Base-by-base conservation (phyloP, 768 basidiomycete genomes). In the Lentinula edodes region DNA sequence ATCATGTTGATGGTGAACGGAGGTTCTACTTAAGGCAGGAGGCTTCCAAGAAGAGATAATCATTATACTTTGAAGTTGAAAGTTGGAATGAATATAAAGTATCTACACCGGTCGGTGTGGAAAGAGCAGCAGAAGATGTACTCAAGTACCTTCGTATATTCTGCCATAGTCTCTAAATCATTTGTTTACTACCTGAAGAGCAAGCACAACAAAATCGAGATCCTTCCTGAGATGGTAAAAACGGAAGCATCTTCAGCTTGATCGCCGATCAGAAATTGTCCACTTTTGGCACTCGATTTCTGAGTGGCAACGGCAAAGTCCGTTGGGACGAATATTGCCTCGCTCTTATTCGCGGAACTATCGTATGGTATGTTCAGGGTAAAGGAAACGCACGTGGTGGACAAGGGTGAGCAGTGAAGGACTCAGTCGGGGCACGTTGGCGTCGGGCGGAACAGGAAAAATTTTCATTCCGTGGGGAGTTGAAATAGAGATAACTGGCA, bases 231-330 rank as follows among this genome's bases (percentile, higher is more conserved):
- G 35, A 42, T 36, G 51, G 59, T 42, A 52, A 60, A 52, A 60
- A 52, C 59, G 59, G 59, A 60, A 60, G 59, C 59, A 60, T 60
- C 28, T 43, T 45, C 5, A 20, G 15, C 34, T 59, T 60, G 59
- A 60, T 60, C 50, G 50, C 59, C 59, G 59, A 60, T 60, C 59
- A 60, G 36, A 23, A 32, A 59, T 34, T 56, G 28, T 13, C 53
- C 53, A 38, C 43, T 32, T 41, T 42, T 15, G 41, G 55, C 6
- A 52, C 51, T 15, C 28, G 51, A 36, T 32, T 34, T 15, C 38
- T 23, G 38, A 18, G 6, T 7, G 16, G 12, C 12, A 20, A 2
- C 55, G 55, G 55, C 55, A 56, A 23, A 43, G 2, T 28, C 55
- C 55, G 55, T 42, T 43, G 41, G 55, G 55, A 43, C 41, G 5